Evolutionary conservation across 2,329 filamentous ascomycete genomes (phyloP), one percentile per base, ranked within the genome.

Genomic region (Colletotrichum theobromicola): DNA sequence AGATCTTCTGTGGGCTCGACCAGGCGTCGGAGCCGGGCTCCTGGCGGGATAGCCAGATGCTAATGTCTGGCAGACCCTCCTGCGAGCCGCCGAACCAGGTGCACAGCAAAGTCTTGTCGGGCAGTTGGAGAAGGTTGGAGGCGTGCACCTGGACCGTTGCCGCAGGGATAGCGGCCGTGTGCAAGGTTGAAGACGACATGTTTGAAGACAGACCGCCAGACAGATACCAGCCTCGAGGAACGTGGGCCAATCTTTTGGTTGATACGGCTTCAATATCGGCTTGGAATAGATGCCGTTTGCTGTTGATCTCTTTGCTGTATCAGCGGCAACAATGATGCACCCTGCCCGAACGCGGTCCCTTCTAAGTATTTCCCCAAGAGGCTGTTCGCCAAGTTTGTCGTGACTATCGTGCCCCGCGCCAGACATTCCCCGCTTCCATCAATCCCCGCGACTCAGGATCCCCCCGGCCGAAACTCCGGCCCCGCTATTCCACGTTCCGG

Each of bases 81-180:
- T 87, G 85, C 0, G 83, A 86, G 2, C 86, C 86, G 6, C 86
- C 86, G 35, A 87, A 87, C 85, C 85, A 87, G 16, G 79, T 82
- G 72, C 85, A 87, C 0, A 87, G 77, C 1, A 87, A 77, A 4
- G 84, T 84, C n/a, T 81, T 81, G 76, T 86, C 81, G 2, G 82
- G 81, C 0, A 87, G 80, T 32, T 83, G 79, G 12, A 87, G 78
- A 12, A 87, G 80, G 70, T 87, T 87, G 13, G 86, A 87, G 12
- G 86, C 85, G 53, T 87, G 86, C 3, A 82, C 86, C 75, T 87
- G 86, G 4, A 84, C 79, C 2, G 85, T 87, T 24, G 81, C 78
- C 8, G 85, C 79, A 2, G 85, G 85, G 6, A 87, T 78, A 6
- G 79, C 70, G 18, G 76, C 77, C 53, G 34, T 72, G 32, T 53